A percentile compares a stretch with the other conserved stretches of the same genome.
phyloP scores from a whole-genome alignment of 2,329 filamentous ascomycete genomes.

The Ampelomyces quisqualis region DNA sequence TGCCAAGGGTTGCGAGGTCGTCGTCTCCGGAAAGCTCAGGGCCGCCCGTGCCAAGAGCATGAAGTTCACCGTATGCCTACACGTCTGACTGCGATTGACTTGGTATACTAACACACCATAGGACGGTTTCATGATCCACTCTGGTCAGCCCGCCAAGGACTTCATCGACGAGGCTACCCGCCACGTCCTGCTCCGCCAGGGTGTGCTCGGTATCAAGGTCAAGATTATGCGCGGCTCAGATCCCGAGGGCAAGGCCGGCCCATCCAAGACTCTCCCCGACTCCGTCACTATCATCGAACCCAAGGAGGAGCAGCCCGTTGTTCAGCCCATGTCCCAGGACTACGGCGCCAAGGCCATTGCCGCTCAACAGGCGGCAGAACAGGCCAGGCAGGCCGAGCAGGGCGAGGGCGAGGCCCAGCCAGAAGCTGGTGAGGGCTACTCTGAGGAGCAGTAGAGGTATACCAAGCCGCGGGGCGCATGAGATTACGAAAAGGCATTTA shows the following conservation, averaged over 20 bases:
- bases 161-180: slow-evolving; percentile 99
- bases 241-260: slow-evolving; percentile 97
- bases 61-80: slow-evolving; percentile 88
- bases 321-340: slow-evolving; percentile 96
- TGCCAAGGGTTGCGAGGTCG: slow-evolving; percentile 99
- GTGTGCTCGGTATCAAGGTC: slow-evolving; percentile 99
- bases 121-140: slow-evolving; percentile 99
- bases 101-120: slow-evolving; percentile 35
- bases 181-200: slow-evolving; percentile 99
- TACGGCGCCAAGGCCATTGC: slow-evolving; percentile 89
- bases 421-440: slow-evolving; percentile 32
- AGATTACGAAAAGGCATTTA: slow-evolving; percentile 35
- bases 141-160: slow-evolving; percentile 98
- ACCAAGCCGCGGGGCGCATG: slow-evolving; percentile 28
- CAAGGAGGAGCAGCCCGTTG: slow-evolving; percentile 96
- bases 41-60: slow-evolving; percentile 99
- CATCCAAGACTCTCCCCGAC: slow-evolving; percentile 95
- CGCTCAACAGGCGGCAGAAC: slow-evolving; percentile 65
- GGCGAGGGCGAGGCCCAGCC: slow-evolving; percentile 53
- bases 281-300: slow-evolving; percentile 99
- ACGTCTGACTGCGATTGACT: neutral
- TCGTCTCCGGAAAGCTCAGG: slow-evolving; percentile 98
- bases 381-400: slow-evolving; percentile 61
- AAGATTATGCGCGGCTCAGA: slow-evolving; percentile 99
- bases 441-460: slow-evolving; percentile 37